Base-by-base conservation (phyloP, 371 early-diverging fungal species). In the Capniomyces stellatus region DNA sequence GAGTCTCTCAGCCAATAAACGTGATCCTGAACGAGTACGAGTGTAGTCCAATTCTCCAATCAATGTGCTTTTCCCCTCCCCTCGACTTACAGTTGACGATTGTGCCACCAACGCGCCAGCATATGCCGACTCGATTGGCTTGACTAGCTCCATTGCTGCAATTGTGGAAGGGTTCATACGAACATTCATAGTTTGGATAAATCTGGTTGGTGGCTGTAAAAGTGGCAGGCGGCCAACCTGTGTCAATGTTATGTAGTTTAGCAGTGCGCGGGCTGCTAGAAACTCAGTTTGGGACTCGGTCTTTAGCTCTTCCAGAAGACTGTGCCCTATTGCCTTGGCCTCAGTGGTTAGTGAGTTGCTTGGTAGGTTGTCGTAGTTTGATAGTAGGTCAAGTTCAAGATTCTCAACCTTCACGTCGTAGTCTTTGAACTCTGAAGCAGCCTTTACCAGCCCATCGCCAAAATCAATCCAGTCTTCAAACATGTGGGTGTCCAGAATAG, bases 11-110 rank as follows among this genome's bases (percentile, higher is more conserved):
- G 79, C 64, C 2, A 92, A 65, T 15, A 88, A 62, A 13, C 92
- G 71, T 1, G 81, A 75, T 1, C 92, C 92, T 1, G 85, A 81
- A 35, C 76, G 77, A 10, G 92, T 89, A 27, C 74, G 73, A 0
- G 92, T 92, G 29, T 68, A 58, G 57, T 88, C 83, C 22, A 94
- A 63, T 10, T 74, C 69, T 29, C 75, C 53, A 1, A 89, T 46
- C 30, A 92, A 56, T 53, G 86, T 83, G 4, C 82, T 54, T 2
- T 54, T 60, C 1, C 83, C 31, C 2, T 53, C 63, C n/a, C 29
- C 46, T 10, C 15, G 6, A 6, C 10, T 10, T 6, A 15, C 35
- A 10, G 35, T 35, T 6, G 35, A 10, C 29, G 29, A 31, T 3
- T 10, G 23, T 3, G 35, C 10, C 22, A 30, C n/a, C 6, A 39